These are phyloP conservation scores for Dalbergia cochinchinensis DNA, from an alignment of 306 rosid species.

Conservation along the genomic window DNA sequence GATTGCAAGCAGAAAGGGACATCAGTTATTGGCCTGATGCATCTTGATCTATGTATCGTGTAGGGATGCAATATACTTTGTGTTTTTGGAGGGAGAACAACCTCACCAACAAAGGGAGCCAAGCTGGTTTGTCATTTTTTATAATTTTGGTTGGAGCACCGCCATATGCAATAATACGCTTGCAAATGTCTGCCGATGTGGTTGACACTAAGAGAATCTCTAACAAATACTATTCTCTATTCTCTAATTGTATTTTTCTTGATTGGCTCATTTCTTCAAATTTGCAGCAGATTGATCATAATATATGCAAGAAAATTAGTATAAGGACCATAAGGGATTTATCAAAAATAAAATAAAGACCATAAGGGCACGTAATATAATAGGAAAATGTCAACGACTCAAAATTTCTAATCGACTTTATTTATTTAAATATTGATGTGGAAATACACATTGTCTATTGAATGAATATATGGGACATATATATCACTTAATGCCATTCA, in stretches of 20 bases:
- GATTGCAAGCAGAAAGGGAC: constrained; percentile 5
- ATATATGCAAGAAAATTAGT: too few relatives aligned
- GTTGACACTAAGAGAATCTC: constrained; percentile 16
- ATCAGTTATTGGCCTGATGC: background rate
- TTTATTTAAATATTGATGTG: too few relatives aligned
- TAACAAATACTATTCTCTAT: background rate
- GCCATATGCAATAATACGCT: background rate
- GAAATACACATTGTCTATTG: too few relatives aligned
- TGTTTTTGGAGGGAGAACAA: constrained; percentile 8
- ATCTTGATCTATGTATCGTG: background rate
- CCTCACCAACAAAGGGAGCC: constrained; percentile 35
- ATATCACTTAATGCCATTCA: too few relatives aligned
- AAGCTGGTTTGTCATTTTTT: constrained; percentile 23
- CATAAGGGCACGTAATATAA: too few relatives aligned
- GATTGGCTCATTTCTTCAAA: too few relatives aligned
- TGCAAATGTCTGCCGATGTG: background rate
- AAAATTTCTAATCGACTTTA: too few relatives aligned
- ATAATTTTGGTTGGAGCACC: constrained; percentile 14
- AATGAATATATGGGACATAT: too few relatives aligned
- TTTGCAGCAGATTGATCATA: too few relatives aligned
- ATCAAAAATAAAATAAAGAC: too few relatives aligned
- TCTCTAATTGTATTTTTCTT: background rate
- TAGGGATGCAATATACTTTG: background rate
- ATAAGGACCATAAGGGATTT: too few relatives aligned
- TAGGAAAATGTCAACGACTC: too few relatives aligned